Evolutionary conservation across 495 filamentous ascomycete genomes (phyloP).

Genomic region (Aspergillus kassunensis): DNA sequence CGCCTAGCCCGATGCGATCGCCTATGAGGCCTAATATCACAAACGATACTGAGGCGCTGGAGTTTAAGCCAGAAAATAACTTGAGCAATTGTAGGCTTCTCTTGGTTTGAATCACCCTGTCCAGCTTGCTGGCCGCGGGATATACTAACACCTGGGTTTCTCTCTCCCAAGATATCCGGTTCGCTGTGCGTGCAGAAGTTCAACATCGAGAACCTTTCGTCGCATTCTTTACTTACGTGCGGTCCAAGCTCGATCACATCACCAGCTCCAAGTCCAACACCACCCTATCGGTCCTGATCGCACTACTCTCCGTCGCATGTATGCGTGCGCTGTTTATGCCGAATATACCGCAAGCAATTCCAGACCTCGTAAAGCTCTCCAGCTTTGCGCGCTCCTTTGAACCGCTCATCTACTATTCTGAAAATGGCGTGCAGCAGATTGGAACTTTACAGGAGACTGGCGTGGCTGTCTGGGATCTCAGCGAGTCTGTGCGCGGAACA

Average conservation of each 20-base stretch:
- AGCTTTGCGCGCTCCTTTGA: slow-evolving; percentile 84
- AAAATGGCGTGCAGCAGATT: slow-evolving; percentile 79
- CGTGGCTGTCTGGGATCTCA: slow-evolving; percentile 87
- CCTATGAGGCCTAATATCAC: slow-evolving; percentile 19
- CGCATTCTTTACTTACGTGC: slow-evolving; percentile 61
- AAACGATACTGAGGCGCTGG: slow-evolving; percentile 26
- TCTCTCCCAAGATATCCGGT: slow-evolving; percentile 68
- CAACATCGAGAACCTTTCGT: slow-evolving; percentile 85
- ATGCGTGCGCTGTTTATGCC: slow-evolving; percentile 66
- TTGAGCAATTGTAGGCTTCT: slow-evolving; percentile 53
- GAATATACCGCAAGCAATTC: slow-evolving; percentile 61
- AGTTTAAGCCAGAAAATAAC: slow-evolving; percentile 37
- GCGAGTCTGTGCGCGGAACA: slow-evolving; percentile 79
- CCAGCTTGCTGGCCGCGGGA: slow-evolving; percentile 32
- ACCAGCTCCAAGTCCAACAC: slow-evolving; percentile 62
- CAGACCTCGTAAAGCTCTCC: slow-evolving; percentile 86
- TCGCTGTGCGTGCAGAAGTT: slow-evolving; percentile 79
- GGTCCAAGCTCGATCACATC: slow-evolving; percentile 46
- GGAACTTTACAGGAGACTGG: slow-evolving; percentile 82
- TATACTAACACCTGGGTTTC: slow-evolving; percentile 26
- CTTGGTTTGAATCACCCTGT: slow-evolving; percentile 23
- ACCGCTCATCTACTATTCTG: slow-evolving; percentile 86
- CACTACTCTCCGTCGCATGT: slow-evolving; percentile 54
- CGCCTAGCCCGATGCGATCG: slow-evolving; percentile 44
- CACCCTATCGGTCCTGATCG: slow-evolving; percentile 55